phyloP scores from a whole-genome alignment of 148 eudicot genomes.

The Chenopodium suecicum region DNA sequence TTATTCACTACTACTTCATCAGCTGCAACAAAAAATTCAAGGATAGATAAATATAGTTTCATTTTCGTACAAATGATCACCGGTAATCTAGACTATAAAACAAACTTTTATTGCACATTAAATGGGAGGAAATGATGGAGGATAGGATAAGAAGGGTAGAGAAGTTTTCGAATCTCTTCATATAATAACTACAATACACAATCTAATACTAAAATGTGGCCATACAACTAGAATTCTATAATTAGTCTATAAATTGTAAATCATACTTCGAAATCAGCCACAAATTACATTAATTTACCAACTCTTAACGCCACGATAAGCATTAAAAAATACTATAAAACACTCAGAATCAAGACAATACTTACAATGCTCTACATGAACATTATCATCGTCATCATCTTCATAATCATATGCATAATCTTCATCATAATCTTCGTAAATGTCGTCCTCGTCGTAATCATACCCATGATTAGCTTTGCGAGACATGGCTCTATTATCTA shows the following conservation, averaged over 20 bases:
- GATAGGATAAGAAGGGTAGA: background rate
- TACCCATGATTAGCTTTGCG: conserved; percentile 66
- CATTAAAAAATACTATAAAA: background rate
- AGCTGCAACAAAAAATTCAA: conserved; percentile 34
- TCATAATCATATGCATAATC: conserved; percentile 51
- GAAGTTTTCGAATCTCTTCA: background rate
- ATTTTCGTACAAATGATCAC: background rate
- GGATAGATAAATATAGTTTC: background rate
- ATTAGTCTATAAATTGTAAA: background rate
- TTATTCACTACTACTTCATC: conserved; percentile 33
- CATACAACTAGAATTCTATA: background rate
- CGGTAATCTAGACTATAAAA: background rate
- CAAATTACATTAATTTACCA: background rate
- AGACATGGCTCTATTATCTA: conserved; percentile 52
- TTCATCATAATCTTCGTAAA: conserved; percentile 51
- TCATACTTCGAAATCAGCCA: background rate
- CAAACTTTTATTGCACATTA: background rate
- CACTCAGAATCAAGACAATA: background rate
- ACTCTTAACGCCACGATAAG: no score
- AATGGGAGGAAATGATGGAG: background rate
- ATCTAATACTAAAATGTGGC: background rate
- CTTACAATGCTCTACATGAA: conserved; percentile 49
- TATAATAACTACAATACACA: background rate
- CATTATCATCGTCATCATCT: conserved; percentile 36
- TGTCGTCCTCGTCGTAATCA: conserved; percentile 55